Conservation (phyloP, 192 early-diverging fungal genomes). For the Chytriomyces confervae region DNA sequence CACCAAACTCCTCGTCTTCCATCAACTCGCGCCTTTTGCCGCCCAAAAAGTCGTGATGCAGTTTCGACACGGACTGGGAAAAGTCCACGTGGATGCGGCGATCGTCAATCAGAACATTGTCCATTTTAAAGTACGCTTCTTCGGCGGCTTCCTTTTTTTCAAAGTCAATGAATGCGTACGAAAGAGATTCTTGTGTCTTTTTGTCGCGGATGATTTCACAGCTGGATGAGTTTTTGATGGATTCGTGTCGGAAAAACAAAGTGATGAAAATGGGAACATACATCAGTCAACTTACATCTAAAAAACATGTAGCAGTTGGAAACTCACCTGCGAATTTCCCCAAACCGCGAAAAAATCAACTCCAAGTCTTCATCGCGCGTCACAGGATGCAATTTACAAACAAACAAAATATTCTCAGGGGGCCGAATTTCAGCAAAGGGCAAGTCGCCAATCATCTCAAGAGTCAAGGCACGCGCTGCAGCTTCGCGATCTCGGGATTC, state of each 20-base stretch:
- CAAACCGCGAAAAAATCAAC: constrained; percentile 93
- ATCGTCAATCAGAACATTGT: constrained; percentile 95
- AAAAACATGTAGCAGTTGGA: not conserved
- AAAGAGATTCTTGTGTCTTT: constrained; percentile 80
- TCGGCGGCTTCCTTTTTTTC: constrained; percentile 84
- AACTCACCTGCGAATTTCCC: constrained; percentile 69
- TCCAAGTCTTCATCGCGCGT: constrained; percentile 91
- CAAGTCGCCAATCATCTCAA: constrained; percentile 97
- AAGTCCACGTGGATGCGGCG: constrained; percentile 97
- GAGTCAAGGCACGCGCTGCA: constrained; percentile 84
- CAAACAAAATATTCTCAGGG: constrained; percentile 95
- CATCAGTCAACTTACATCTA: constrained; percentile 1
- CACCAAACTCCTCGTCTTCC: constrained; percentile 41
- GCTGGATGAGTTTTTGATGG: constrained; percentile 45
- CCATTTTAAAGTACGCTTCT: constrained; percentile 96
- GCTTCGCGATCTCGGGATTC: constrained; percentile 74
- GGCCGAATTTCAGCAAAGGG: constrained; percentile 97
- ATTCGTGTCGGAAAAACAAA: not conserved
- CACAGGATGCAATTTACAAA: constrained; percentile 90
- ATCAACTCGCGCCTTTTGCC: constrained; percentile 34
- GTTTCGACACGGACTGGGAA: constrained; percentile 90
- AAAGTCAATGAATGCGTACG: constrained; percentile 98
- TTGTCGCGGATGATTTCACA: constrained; percentile 92
- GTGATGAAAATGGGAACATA: not conserved
- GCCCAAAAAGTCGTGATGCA: constrained; percentile 79